Base-by-base conservation (phyloP, 1,284 basidiomycete species). In the Trametes versicolor region DNA sequence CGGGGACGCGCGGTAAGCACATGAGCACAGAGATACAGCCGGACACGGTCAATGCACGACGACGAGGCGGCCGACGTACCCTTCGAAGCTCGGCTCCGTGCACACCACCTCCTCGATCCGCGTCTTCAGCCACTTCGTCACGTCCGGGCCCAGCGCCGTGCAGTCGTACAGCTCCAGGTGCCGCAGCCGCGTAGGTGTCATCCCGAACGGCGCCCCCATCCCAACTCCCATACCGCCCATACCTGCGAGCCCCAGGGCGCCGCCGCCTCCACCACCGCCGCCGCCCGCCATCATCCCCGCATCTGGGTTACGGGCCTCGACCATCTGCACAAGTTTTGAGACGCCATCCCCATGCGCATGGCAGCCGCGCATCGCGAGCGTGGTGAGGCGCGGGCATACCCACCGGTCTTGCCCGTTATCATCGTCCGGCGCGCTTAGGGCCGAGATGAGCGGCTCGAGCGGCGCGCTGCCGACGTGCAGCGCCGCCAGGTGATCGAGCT, bases 231-330 rank as follows among this genome's bases (percentile, higher is more conserved):
- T 64, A 27, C 70, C 39, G 4, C 69, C 63, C 15, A 69, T 64
- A 32, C 64, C 36, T 55, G 56, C 39, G 0, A 77, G 79, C 32
- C 36, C 63, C 49, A 39, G 57, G 21, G 36, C 47, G 9, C 45
- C 41, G 45, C 32, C 3, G 84, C 84, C 12, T 76, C 72, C 21
- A 82, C 81, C 32, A 61, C 72, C 13, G 54, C 67, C 41, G 64
- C 51, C 60, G 68, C 65, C 48, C n/a, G n/a, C n/a, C 29, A 63
- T 39, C 32, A 55, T 45, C 49, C 48, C 60, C 36, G 48, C 60
- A 37, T 83, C 82, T 0, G 90, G 90, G 73, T 92, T 92, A 50
- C 90, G 81, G 58, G 83, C 82, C 50, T 91, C 88, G 39, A 92
- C 82, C 77, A 91, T 82, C 72, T 86, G 83, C 29, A 92, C 88